phyloP scores from a whole-genome alignment of 2,329 filamentous ascomycete genomes.

The Xylaria sp. region DNA sequence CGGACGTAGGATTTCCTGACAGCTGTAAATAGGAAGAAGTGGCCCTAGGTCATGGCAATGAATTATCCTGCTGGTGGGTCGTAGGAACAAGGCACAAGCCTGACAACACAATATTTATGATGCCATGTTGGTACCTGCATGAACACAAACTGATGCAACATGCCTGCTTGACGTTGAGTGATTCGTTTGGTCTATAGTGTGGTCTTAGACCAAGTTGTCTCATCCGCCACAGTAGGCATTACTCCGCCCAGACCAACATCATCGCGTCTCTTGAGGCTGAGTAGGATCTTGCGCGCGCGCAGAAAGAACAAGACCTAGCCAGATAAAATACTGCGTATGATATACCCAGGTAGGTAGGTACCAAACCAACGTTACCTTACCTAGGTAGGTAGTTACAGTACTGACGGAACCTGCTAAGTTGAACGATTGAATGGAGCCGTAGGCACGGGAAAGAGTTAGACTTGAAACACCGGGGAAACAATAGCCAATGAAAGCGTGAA shows the following conservation, averaged over 20 bases:
- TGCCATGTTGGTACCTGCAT: constrained; percentile 16
- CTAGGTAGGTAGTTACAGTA: too few species aligned
- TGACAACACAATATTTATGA: constrained; percentile 12
- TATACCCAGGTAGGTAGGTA: neutral
- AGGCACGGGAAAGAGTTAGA: constrained; percentile 23
- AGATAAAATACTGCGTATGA: neutral
- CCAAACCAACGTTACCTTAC: neutral
- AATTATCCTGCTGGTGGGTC: constrained; percentile 16
- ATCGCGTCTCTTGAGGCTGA: constrained; percentile 22
- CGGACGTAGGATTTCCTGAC: constrained; percentile 31
- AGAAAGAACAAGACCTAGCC: neutral
- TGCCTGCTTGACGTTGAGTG: neutral
- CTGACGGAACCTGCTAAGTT: neutral
- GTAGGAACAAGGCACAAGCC: constrained; percentile 26
- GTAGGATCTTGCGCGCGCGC: constrained; percentile 20
- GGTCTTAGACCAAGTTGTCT: constrained; percentile 24
- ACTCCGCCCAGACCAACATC: neutral
- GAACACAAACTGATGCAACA: constrained; percentile 10
- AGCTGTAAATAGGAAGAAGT: constrained; percentile 23
- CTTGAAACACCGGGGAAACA: constrained; percentile 44
- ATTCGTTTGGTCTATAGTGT: neutral
- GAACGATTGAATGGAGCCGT: neutral
- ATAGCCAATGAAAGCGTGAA: constrained; percentile 40
- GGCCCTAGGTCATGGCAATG: constrained; percentile 24
- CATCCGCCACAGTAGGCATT: constrained; percentile 25